These are phyloP conservation scores for Sporothrix curviconia DNA, from an alignment of 2,329 filamentous ascomycete species.

Conservation along the genomic window DNA sequence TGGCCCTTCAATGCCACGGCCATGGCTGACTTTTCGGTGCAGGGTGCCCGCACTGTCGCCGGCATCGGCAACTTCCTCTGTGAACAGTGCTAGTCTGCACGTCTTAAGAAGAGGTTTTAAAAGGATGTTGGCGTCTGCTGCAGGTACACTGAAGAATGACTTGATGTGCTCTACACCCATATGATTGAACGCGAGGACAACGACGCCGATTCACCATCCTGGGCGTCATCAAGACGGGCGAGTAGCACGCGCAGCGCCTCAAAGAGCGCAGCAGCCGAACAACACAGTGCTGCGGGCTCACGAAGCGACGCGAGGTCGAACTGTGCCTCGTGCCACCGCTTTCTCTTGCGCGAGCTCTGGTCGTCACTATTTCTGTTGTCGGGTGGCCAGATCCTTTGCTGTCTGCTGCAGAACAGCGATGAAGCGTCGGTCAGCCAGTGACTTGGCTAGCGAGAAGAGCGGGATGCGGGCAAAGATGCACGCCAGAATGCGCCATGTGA, in stretches of 20 bases:
- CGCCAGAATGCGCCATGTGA: slow-evolving; percentile 56
- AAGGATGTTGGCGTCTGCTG: slow-evolving; percentile 40
- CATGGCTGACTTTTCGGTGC: too few species aligned
- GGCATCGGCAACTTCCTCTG: too few species aligned
- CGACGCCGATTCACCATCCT: slow-evolving; percentile 14
- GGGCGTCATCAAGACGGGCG: slow-evolving; percentile 34
- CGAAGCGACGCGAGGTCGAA: slow-evolving; percentile 38
- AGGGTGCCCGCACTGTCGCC: too few species aligned
- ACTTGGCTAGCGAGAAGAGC: slow-evolving; percentile 60
- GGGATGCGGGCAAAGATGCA: slow-evolving; percentile 60
- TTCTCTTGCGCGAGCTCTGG: slow-evolving; percentile 37
- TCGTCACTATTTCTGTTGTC: slow-evolving; percentile 14
- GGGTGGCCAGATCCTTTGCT: slow-evolving; percentile 51
- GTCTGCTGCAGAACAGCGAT: slow-evolving; percentile 59
- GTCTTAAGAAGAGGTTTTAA: slow-evolving; percentile 40
- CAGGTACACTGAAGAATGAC: slow-evolving; percentile 47
- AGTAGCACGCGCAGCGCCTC: slow-evolving; percentile 40
- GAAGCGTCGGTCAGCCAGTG: slow-evolving; percentile 65
- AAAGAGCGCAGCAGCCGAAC: slow-evolving; percentile 44
- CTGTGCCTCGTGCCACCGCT: slow-evolving; percentile 32
- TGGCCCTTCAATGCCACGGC: too few species aligned
- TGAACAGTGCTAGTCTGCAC: slow-evolving; percentile 36
- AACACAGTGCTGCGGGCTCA: slow-evolving; percentile 35
- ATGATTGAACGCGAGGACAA: slow-evolving; percentile 28
- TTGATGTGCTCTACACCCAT: slow-evolving; percentile 54